These are phyloP conservation scores for Astraeus odoratus DNA, from an alignment of 768 basidiomycete species.

Conservation along the genomic window DNA sequence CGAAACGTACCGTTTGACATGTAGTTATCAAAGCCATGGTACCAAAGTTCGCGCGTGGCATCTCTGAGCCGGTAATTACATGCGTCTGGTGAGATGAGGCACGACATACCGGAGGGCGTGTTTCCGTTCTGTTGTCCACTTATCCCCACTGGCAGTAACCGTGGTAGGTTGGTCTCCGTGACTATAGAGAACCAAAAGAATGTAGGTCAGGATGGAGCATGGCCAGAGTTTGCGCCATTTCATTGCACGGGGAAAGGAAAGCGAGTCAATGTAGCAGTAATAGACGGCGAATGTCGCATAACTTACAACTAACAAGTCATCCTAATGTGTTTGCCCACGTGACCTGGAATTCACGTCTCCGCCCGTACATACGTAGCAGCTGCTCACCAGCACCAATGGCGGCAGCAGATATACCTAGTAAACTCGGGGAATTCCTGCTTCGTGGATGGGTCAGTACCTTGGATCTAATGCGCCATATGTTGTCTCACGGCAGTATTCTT, in stretches of 20 bases:
- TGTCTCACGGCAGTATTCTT: not conserved
- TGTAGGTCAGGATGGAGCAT: slow-evolving; percentile 35
- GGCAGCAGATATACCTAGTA: slow-evolving; percentile 55
- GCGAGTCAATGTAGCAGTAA: not conserved
- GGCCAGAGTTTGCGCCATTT: slow-evolving; percentile 46
- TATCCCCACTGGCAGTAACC: slow-evolving; percentile 17
- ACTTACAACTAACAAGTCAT: not conserved
- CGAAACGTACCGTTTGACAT: slow-evolving; percentile 65
- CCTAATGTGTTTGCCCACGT: not conserved
- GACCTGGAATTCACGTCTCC: not conserved
- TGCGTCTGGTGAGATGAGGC: not conserved
- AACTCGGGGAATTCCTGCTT: slow-evolving; percentile 65
- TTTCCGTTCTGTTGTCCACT: slow-evolving; percentile 56
- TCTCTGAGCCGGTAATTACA: slow-evolving; percentile 39
- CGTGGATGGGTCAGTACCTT: slow-evolving; percentile 59
- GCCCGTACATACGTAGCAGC: too few species aligned
- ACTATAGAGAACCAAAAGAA: slow-evolving; percentile 33
- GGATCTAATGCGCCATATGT: not conserved
- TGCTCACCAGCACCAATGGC: slow-evolving; percentile 25
- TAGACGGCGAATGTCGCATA: not conserved
- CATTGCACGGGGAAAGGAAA: slow-evolving; percentile 19
- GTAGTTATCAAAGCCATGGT: slow-evolving; percentile 86
- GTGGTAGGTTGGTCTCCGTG: slow-evolving; percentile 11
- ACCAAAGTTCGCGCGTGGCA: slow-evolving; percentile 72
- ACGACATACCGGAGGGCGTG: slow-evolving; percentile 44